phyloP scores from a whole-genome alignment of 2,329 filamentous ascomycete species.

The Neonectria hederae region DNA sequence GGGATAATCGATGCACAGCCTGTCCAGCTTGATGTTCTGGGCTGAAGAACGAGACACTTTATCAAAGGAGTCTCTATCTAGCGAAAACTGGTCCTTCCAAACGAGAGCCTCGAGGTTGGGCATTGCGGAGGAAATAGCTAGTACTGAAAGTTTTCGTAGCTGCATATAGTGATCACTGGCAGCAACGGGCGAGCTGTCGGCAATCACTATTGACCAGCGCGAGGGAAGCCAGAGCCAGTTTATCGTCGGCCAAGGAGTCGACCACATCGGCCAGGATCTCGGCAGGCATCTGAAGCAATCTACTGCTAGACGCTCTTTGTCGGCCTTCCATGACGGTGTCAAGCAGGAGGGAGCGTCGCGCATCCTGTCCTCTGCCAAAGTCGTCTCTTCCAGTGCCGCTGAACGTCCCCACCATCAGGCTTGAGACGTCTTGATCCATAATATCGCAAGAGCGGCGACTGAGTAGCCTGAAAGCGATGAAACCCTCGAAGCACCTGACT shows the following conservation, averaged over 20 bases:
- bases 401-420: neutral
- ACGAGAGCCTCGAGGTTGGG: slow-evolving; percentile 23
- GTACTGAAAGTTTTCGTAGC: neutral
- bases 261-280: slow-evolving; percentile 23
- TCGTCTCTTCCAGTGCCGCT: neutral
- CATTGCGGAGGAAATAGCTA: slow-evolving; percentile 3
- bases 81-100: slow-evolving; percentile 8
- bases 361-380: slow-evolving; percentile 2
- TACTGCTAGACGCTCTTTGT: neutral
- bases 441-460: neutral
- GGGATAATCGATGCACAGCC: neutral
- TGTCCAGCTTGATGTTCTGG: neutral
- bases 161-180: neutral
- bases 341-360: slow-evolving; percentile 13
- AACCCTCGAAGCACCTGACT: neutral
- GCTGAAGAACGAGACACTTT: neutral
- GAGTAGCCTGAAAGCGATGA: neutral
- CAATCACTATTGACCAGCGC: no score
- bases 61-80: slow-evolving; percentile 12
- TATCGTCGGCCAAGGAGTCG: slow-evolving; percentile 22
- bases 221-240: slow-evolving; percentile 18
- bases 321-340: slow-evolving; percentile 13
- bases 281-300: slow-evolving; percentile 17
- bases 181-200: no score
- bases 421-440: slow-evolving; percentile 7